Evolutionary conservation across 2,329 filamentous ascomycete genomes (phyloP), one percentile per base, ranked within the genome.

Genomic region (Nemania abortiva): DNA sequence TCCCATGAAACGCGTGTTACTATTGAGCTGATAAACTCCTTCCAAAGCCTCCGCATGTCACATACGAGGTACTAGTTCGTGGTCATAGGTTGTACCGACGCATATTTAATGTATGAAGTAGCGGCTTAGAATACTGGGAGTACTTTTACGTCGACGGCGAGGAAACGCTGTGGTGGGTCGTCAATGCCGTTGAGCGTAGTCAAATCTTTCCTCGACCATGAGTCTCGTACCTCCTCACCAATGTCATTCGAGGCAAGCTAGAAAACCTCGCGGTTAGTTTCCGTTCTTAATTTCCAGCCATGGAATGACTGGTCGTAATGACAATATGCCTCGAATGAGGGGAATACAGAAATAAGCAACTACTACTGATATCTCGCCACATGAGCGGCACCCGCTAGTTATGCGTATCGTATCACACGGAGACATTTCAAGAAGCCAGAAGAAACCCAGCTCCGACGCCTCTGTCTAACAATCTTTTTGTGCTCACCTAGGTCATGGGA

Each of bases 381-480:
- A 27, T 27, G n/a, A 22, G 9, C 34, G 18, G 20, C 20, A 2
- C 54, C 27, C 29, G 29, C n/a, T 62, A 27, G 24, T 27, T 27
- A 15, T n/a, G 6, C 10, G 34, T 20, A 22, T 15, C 6, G 29
- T 62, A 27, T 37, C 49, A 63, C n/a, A 59, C 10, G 7, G 24
- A 49, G 22, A 42, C 24, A 11, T 24, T 18, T 34, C 4, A 47
- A 47, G 20, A 55, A 37, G 6, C 15, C 39, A 24, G 37, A 3
- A 24, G n/a, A 31, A 63, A 24, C 24, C 29, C 27, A 37, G 20
- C 15, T 27, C 13, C 20, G n/a, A 5, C 37, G 39, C 31, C 15
- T 45, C 42, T 63, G 37, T 57, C 53, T 34, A 39, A 27, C 22
- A 31, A 6, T 45, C n/a, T 11, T 24, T 37, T 49, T 50, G 52